Conservation (phyloP, 305 asterid species). For the Solanum hybrid region DNA sequence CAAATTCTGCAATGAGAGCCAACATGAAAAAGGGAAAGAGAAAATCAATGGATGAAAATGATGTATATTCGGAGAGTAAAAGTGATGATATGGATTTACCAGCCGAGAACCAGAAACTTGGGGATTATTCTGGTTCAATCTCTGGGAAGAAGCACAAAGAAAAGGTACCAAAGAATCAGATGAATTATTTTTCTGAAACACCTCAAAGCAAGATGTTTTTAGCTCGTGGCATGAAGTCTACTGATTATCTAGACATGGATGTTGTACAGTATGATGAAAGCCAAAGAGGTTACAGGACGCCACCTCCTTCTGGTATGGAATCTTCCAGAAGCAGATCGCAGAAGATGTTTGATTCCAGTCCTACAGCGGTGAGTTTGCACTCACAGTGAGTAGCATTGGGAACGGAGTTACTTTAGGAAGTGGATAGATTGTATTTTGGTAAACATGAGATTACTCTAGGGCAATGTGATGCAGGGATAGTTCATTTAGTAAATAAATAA, state of each 20-base stretch:
- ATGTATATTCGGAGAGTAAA: constrained; percentile 77
- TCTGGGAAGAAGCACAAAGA: constrained; percentile 68
- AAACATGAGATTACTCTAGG: not conserved
- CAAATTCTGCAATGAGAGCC: constrained; percentile 95
- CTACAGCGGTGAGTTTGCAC: constrained; percentile 46
- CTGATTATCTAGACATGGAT: constrained; percentile 60
- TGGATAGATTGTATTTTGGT: not conserved
- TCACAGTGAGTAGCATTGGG: not conserved
- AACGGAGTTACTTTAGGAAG: not conserved
- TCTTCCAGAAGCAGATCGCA: constrained; percentile 64
- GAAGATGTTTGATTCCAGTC: constrained; percentile 55
- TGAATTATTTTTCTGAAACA: constrained; percentile 66
- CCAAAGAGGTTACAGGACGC: constrained; percentile 51
- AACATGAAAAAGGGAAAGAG: constrained; percentile 72
- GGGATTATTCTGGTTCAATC: constrained; percentile 54
- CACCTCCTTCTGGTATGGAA: constrained; percentile 61
- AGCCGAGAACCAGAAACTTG: constrained; percentile 43
- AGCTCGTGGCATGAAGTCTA: constrained; percentile 56
- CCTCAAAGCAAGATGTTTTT: constrained; percentile 43
- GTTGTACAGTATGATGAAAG: constrained; percentile 59
- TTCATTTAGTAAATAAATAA: not conserved
- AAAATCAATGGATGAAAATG: constrained; percentile 60
- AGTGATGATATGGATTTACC: constrained; percentile 93
- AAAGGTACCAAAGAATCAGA: constrained; percentile 35
- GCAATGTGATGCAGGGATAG: constrained; percentile 2